phyloP scores from a whole-genome alignment of 2,329 filamentous ascomycete species.

The Samsoniella hepiali region DNA sequence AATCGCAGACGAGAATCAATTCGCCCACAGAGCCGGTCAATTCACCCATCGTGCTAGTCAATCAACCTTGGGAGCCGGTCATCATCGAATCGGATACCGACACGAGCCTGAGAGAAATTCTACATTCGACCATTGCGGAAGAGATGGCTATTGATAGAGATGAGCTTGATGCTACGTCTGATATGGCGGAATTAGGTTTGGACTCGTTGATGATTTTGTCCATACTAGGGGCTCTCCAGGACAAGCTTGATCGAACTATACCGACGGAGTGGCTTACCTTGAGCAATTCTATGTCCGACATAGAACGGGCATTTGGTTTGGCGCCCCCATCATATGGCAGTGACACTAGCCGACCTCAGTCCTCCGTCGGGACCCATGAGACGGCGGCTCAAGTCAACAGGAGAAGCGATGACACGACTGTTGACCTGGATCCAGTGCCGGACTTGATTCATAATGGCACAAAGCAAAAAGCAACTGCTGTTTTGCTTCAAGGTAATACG shows the following conservation, averaged over 20 bases:
- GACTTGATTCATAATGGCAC: neutral
- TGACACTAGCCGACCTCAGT: neutral
- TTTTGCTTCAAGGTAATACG: neutral
- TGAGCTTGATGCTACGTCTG: neutral
- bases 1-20: neutral
- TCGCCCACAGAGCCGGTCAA: neutral
- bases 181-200: neutral
- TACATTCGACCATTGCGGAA: neutral
- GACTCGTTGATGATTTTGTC: neutral
- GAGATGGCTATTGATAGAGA: neutral
- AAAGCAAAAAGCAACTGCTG: neutral
- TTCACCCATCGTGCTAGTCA: neutral
- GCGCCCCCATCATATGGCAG: neutral
- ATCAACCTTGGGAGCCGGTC: neutral
- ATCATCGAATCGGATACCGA: neutral
- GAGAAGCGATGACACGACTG: neutral
- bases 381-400: neutral
- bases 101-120: neutral
- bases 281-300: neutral
- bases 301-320: neutral
- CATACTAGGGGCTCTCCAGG: neutral
- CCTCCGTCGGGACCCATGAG: neutral
- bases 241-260: neutral
- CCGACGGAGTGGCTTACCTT: neutral
- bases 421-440: neutral